phyloP scores from a whole-genome alignment of 345 rosid genomes.

The Erodium maritimum region DNA sequence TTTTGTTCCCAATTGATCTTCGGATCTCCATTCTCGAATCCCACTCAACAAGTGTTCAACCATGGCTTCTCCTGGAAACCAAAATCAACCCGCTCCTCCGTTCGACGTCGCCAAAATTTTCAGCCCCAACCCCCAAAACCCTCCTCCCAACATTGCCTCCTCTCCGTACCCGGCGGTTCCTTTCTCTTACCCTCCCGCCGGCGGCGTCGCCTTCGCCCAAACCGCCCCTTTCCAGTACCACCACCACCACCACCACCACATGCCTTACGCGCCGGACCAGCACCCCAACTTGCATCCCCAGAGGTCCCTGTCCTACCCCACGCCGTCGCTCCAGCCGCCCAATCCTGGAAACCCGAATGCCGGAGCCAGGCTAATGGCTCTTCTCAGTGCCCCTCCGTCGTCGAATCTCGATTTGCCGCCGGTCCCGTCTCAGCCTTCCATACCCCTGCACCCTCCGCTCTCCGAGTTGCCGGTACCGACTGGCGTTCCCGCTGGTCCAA shows the following conservation, averaged over 20 bases:
- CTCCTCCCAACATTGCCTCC: too few species aligned
- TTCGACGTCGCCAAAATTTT: slow-evolving; percentile 36
- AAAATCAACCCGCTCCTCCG: slow-evolving; percentile 21
- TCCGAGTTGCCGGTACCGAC: too few species aligned
- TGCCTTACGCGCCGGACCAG: too few species aligned
- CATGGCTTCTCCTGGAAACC: slow-evolving; percentile 43
- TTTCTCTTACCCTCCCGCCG: slow-evolving; percentile 49
- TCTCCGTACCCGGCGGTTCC: slow-evolving; percentile 29
- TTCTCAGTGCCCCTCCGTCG: slow-evolving; percentile 25
- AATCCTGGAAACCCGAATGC: slow-evolving; percentile 31
- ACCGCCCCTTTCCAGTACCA: too few species aligned
- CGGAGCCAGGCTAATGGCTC: slow-evolving; percentile 65
- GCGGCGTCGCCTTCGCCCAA: slow-evolving; percentile 37
- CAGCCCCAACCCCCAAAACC: slow-evolving; percentile 20
- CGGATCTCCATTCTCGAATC: too few species aligned
- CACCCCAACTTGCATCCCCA: too few species aligned
- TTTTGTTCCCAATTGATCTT: too few species aligned
- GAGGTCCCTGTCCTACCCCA: too few species aligned
- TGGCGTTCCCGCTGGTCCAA: slow-evolving; percentile 17
- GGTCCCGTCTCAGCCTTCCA: slow-evolving; percentile 12
- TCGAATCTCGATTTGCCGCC: slow-evolving; percentile 19
- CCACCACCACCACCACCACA: too few species aligned
- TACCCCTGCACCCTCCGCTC: slow-evolving; percentile 12
- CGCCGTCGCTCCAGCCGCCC: slow-evolving; percentile 20
- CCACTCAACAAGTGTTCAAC: too few species aligned